These are phyloP conservation scores for Dissophora globulifera DNA, from an alignment of 192 early-diverging fungal species.

Conservation along the genomic window DNA sequence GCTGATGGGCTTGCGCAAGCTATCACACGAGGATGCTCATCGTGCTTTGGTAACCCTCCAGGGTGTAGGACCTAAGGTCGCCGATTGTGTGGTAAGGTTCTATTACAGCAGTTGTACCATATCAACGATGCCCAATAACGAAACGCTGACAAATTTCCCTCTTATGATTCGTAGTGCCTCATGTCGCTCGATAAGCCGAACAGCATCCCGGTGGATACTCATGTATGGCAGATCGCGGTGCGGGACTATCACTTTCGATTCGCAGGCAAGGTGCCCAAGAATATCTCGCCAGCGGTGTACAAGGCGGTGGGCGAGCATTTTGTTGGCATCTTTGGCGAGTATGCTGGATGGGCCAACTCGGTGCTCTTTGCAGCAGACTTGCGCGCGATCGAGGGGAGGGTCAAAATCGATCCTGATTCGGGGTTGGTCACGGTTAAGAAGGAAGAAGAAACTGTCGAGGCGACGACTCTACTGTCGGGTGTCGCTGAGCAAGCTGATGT, in stretches of 20 bases:
- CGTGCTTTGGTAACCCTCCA: conserved; percentile 72
- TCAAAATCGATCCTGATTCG: conserved; percentile 13
- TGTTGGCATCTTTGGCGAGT: conserved; percentile 78
- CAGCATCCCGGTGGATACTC: conserved; percentile 91
- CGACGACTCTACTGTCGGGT: background rate
- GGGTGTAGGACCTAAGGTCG: conserved; percentile 95
- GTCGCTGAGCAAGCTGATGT: background rate
- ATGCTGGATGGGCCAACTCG: conserved; percentile 85
- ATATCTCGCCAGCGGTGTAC: conserved; percentile 76
- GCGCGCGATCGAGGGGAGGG: conserved; percentile 53
- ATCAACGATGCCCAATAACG: no score
- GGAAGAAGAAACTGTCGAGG: background rate
- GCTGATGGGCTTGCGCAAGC: conserved; percentile 68
- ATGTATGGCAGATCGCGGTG: conserved; percentile 95
- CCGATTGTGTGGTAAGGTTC: conserved; percentile 88
- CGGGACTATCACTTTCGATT: conserved; percentile 76
- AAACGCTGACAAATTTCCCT: background rate
- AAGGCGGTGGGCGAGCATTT: conserved; percentile 77
- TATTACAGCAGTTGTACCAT: background rate
- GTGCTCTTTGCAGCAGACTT: conserved; percentile 63
- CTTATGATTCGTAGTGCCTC: conserved; percentile 62
- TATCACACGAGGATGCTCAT: conserved; percentile 67
- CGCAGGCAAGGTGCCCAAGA: conserved; percentile 60
- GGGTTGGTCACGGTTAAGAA: conserved; percentile 1
- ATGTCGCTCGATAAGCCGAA: conserved; percentile 89